Evolutionary conservation across 2,329 filamentous ascomycete genomes (phyloP).

Genomic region (Diaporthe velutina): DNA sequence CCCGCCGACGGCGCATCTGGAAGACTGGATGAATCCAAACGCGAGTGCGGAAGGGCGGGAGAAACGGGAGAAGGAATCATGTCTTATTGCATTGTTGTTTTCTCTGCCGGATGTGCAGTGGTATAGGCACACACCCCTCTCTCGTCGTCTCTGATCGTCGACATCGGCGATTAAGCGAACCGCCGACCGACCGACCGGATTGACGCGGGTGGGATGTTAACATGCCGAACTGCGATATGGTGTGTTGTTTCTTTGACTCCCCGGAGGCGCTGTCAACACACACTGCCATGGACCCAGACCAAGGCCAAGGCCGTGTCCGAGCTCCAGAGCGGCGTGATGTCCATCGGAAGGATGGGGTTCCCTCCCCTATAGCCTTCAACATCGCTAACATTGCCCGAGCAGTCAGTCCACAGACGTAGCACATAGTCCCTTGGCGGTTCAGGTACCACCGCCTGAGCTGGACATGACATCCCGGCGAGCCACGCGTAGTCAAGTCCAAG

Average conservation of each 20-base stretch:
- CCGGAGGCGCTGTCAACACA: not conserved
- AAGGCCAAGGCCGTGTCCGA: not conserved
- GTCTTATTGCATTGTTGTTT: not conserved
- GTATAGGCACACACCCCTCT: not conserved
- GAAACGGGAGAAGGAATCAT: slow-evolving; percentile 7
- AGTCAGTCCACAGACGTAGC: not conserved
- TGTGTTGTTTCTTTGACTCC: not conserved
- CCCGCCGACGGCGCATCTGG: not conserved
- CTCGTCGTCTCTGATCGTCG: not conserved
- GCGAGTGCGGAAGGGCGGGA: not conserved
- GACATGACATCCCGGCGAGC: not conserved
- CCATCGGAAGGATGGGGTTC: not conserved
- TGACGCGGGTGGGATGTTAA: not conserved
- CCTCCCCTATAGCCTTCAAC: not conserved
- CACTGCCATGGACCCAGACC: not conserved
- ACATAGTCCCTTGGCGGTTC: not conserved
- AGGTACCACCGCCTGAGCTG: not conserved
- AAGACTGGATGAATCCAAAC: not conserved
- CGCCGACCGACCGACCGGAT: not conserved
- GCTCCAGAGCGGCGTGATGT: not conserved
- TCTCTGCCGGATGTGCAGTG: not conserved
- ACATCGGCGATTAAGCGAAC: not conserved
- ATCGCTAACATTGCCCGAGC: not conserved
- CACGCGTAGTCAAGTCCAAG: not conserved
- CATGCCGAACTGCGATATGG: not conserved